phyloP scores from a whole-genome alignment of 2,329 filamentous ascomycete genomes.

The Trichoderma sp. region DNA sequence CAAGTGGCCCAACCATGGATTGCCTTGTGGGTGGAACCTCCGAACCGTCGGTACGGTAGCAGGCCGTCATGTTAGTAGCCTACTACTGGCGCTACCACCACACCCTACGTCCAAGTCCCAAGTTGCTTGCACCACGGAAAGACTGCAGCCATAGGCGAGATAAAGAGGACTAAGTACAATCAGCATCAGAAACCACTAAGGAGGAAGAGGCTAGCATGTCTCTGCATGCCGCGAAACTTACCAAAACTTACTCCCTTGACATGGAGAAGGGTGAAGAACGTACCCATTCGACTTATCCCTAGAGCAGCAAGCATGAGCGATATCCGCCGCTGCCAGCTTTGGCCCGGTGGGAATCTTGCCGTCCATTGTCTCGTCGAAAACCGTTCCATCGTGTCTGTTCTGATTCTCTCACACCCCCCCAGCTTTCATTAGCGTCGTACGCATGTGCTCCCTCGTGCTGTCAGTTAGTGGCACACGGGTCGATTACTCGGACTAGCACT shows the following conservation, averaged over 20 bases:
- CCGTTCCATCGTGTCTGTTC: neutral
- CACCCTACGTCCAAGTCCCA: neutral
- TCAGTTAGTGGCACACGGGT: constrained; percentile 7
- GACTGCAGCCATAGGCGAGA: neutral
- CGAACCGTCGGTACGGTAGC: constrained; percentile 18
- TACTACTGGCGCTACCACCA: constrained; percentile 1
- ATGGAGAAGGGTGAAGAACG: neutral
- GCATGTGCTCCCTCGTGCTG: constrained; percentile 12
- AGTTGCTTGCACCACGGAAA: neutral
- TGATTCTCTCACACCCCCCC: constrained; percentile 13
- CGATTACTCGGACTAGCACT: neutral
- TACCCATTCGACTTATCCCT: neutral
- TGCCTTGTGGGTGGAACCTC: neutral
- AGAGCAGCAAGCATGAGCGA: constrained; percentile 4
- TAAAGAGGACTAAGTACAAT: constrained; percentile 3
- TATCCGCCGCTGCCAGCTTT: neutral
- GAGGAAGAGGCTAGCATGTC: constrained; percentile 7
- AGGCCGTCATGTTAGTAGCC: neutral
- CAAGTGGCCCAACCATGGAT: neutral
- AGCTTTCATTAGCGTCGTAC: constrained; percentile 1
- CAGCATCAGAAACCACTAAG: constrained; percentile 10
- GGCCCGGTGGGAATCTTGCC: neutral
- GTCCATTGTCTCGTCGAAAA: constrained; percentile 6
- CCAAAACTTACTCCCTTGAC: neutral
- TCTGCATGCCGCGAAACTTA: neutral